Evolutionary conservation across 2,329 filamentous ascomycete genomes (phyloP), one percentile per base, ranked within the genome.

Genomic region (Nigrospora osmanthi): DNA sequence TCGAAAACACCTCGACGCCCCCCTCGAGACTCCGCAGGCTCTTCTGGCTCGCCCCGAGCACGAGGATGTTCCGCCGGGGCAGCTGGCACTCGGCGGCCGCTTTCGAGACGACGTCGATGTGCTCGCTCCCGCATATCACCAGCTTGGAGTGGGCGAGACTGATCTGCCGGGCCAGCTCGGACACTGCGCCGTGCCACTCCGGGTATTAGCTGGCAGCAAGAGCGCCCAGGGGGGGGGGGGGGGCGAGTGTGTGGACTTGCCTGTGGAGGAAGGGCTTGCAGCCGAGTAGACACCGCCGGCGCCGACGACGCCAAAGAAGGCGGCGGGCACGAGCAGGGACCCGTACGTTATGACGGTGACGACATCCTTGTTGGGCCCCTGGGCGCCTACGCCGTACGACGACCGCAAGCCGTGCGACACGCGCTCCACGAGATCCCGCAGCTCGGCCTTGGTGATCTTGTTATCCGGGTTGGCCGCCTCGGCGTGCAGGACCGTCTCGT

Each of bases 251-350:
- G 23, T 28, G 5, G 23, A 16, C 11, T 7, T 41, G 34, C 39
- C 62, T 0, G 76, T 78, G 6, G 67, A 71, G 0, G 69, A 66
- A 0, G 75, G 66, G 39, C 69, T 74, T 0, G 75, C 75, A 6
- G 75, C 72, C 7, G 75, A 76, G 52, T 78, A 82, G 23, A 83
- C 69, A 15, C 77, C 80, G 1, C 73, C 78, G 2, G 78, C 76
- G 4, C 75, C 78, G 38, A 83, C 66, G 43, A 80, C 70, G 13
- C 71, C 74, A 50, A 70, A 81, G 54, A 78, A 76, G 1, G 78
- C 51, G 12, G 71, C 65, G 0, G 76, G 70, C 0, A 81, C 63
- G 6, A 79, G 64, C 38, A 71, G 71, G 51, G 81, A 74, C 2
- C 79, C 79, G 0, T 72, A 71, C 1, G 74, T 77, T 28, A 81